Evolutionary conservation across 2,329 filamentous ascomycete genomes (phyloP).

Genomic region (Stachybotrys elegans): DNA sequence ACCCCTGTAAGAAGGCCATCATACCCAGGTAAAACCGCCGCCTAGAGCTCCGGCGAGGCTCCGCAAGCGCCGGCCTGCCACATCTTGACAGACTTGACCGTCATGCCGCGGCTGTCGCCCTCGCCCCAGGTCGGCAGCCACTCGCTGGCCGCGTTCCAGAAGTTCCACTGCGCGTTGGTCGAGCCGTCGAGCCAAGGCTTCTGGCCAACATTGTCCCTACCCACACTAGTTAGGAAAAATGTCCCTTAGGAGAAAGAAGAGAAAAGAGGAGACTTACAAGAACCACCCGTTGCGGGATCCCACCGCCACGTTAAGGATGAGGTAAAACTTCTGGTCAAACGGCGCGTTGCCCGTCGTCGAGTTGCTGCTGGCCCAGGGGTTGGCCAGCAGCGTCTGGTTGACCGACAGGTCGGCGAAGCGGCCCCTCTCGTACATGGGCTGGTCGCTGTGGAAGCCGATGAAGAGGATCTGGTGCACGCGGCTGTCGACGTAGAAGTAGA

Average conservation of each 20-base stretch:
- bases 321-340: slow-evolving; percentile 47
- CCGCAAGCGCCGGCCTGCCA: slow-evolving; percentile 29
- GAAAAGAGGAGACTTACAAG: slow-evolving; percentile 18
- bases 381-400: slow-evolving; percentile 33
- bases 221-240: not conserved
- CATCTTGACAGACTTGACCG: slow-evolving; percentile 41
- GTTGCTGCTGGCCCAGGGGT: slow-evolving; percentile 38
- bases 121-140: slow-evolving; percentile 45
- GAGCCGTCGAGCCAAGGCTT: slow-evolving; percentile 43
- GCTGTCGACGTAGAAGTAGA: slow-evolving; percentile 48
- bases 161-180: slow-evolving; percentile 32
- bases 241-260: not conserved
- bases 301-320: slow-evolving; percentile 47
- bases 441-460: slow-evolving; percentile 25
- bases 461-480: slow-evolving; percentile 34
- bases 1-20: no score
- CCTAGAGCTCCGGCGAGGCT: slow-evolving; percentile 5
- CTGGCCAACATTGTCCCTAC: slow-evolving; percentile 33
- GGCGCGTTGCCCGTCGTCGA: slow-evolving; percentile 37
- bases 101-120: slow-evolving; percentile 37
- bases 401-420: slow-evolving; percentile 32
- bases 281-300: slow-evolving; percentile 46
- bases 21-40: slow-evolving; percentile 1
- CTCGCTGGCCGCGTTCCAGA: slow-evolving; percentile 32
- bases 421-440: slow-evolving; percentile 35